Evolutionary conservation across 352 stramenopile species (phyloP).

Genomic region (Phytophthora syringae): DNA sequence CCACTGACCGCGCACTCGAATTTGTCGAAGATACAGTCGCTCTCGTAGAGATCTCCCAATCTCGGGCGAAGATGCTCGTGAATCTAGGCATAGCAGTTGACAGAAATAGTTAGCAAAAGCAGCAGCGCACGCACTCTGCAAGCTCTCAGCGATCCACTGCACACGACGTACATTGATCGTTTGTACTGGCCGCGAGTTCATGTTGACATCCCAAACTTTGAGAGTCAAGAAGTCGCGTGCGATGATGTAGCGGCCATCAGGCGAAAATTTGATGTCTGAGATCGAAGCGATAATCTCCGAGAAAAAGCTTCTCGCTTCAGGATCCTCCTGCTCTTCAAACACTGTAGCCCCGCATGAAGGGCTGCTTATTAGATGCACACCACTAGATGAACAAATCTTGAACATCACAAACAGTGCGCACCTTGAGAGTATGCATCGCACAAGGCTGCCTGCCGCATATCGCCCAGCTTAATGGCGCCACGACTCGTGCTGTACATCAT

Average conservation of each 20-base stretch:
- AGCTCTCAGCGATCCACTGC: background rate
- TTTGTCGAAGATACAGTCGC: conserved; percentile 98
- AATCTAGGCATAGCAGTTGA: conserved; percentile 48
- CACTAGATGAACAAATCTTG: background rate
- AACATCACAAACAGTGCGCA: conserved; percentile 17
- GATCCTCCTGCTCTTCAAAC: conserved; percentile 86
- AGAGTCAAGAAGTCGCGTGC: conserved; percentile 95
- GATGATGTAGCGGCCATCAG: conserved; percentile 94
- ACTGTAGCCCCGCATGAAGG: conserved; percentile 36
- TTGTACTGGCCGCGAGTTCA: conserved; percentile 92
- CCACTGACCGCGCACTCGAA: conserved; percentile 94
- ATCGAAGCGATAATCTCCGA: conserved; percentile 97
- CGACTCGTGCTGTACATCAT: conserved; percentile 96
- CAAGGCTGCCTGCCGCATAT: conserved; percentile 92
- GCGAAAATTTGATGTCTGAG: conserved; percentile 94
- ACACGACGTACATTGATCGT: conserved; percentile 89
- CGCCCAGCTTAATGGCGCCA: conserved; percentile 92
- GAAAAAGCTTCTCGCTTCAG: conserved; percentile 92
- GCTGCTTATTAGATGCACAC: background rate
- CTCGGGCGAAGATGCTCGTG: conserved; percentile 92
- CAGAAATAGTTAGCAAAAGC: background rate
- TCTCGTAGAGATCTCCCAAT: conserved; percentile 94
- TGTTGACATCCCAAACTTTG: conserved; percentile 97
- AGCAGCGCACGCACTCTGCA: background rate
- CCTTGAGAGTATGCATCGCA: conserved; percentile 87